Evolutionary conservation across 2,329 filamentous ascomycete species (phyloP).

Genomic region (Hypoxylon sp.): DNA sequence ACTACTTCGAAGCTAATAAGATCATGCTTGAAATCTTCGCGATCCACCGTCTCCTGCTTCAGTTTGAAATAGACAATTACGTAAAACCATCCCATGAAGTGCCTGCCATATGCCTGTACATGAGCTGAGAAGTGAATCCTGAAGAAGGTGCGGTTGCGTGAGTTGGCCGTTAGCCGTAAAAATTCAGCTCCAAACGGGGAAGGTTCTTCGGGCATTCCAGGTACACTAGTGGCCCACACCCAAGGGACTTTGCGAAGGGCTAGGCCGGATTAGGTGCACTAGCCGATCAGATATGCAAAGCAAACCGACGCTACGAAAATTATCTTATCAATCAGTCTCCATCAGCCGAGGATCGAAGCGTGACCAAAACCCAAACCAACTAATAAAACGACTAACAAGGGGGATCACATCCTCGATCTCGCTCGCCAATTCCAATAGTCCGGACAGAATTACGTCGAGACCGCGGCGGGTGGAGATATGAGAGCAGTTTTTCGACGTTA

Average conservation of each 20-base stretch:
- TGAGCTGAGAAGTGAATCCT: slow-evolving; percentile 31
- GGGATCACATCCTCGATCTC: slow-evolving; percentile 21
- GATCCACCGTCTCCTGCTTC: slow-evolving; percentile 3
- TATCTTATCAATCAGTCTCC: slow-evolving; percentile 44
- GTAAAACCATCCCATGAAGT: slow-evolving; percentile 21
- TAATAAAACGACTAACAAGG: slow-evolving; percentile 24
- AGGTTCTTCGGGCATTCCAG: slow-evolving; percentile 40
- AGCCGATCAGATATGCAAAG: slow-evolving; percentile 28
- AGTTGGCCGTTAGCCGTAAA: slow-evolving; percentile 12
- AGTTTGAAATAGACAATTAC: slow-evolving; percentile 15
- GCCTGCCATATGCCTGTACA: slow-evolving; percentile 13
- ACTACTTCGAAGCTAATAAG: slow-evolving; percentile 17
- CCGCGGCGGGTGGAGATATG: slow-evolving; percentile 16
- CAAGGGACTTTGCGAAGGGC: slow-evolving; percentile 9
- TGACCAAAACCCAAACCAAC: slow-evolving; percentile 27
- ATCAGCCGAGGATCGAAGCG: slow-evolving; percentile 31
- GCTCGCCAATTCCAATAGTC: slow-evolving; percentile 25
- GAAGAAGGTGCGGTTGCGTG: slow-evolving; percentile 18
- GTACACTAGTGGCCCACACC: slow-evolving; percentile 10
- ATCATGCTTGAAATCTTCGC: slow-evolving; percentile 4
- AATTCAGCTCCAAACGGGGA: slow-evolving; percentile 31
- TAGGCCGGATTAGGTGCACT: slow-evolving; percentile 22
- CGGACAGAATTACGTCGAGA: slow-evolving; percentile 24
- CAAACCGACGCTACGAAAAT: slow-evolving; percentile 23
- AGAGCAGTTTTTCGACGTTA: slow-evolving; percentile 19